Evolutionary conservation across 306 rosid species (phyloP), one percentile per base, ranked within the genome.

Genomic region (Lithocarpus polystachyus): DNA sequence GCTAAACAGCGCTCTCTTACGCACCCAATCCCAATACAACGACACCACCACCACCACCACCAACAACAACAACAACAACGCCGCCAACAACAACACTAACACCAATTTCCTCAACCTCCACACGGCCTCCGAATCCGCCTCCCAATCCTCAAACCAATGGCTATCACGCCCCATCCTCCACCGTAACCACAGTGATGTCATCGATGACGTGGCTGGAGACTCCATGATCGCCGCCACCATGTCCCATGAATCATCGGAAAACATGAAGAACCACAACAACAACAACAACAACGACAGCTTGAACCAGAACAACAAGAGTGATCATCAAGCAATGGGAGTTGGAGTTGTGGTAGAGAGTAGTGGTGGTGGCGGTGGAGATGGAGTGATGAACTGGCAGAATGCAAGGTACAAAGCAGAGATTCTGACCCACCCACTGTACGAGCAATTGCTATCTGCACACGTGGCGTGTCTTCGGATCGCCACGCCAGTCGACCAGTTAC

Each of bases 1-100:
- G 99, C 99, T 95, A 78, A 93, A 93, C 90, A 89, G 68, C 98
- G 99, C 99, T 10, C 98, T 95, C 14, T 93, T 95, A 4, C 99
- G 94, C 17, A 76, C 87, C 61, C 89, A 82, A 57, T 18, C 83
- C 26, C 93, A 89, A 79, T 88, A 73, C 89, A 13, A 77, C 75
- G 54, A 81, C 60, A 40, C 82, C 76, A 48, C 75, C 14, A 77
- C 59, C 59, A 55, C 43, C 73, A 79, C 10, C 84, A 61, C 1
- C 28, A 52, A 11, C 79, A 43, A 7, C 61, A 71, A 71, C 24
- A 4, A 48, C 55, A 37, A 23, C 57, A 24, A 3, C 78, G 26
- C 29, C 33, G 23, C 55, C 26, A 55, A n/a, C 71, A 80, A 37
- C 62, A 67, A 26, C 83, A 75, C 8, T 87, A 72, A 19, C 72